A percentile compares a stretch with the other conserved stretches of the same genome.
Evolutionary conservation across 805 yeast species (phyloP).

Genomic region (Barnettozyma populi): DNA sequence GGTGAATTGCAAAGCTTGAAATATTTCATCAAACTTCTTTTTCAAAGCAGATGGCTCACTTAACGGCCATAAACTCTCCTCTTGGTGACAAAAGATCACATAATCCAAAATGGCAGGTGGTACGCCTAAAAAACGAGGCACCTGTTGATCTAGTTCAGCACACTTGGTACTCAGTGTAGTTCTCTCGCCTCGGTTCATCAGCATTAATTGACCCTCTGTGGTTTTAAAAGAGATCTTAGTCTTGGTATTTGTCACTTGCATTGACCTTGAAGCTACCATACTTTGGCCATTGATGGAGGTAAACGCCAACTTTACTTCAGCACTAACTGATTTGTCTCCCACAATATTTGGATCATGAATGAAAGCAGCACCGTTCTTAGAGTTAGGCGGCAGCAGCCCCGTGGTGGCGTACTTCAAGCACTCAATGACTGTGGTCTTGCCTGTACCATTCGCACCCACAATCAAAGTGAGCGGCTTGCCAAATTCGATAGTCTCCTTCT

Average conservation of each 20-base stretch:
- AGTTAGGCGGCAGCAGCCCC: constrained; percentile 92
- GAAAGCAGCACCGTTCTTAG: constrained; percentile 87
- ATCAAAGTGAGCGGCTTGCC: constrained; percentile 87
- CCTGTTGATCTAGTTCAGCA: constrained; percentile 74
- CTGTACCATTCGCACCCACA: constrained; percentile 95
- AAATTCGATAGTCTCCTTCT: constrained; percentile 81
- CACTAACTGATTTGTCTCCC: constrained; percentile 72
- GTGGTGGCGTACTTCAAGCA: constrained; percentile 92
- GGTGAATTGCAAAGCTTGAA: constrained; percentile 90
- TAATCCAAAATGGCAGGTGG: constrained; percentile 83
- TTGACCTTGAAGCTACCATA: constrained; percentile 83
- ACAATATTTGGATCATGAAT: constrained; percentile 85
- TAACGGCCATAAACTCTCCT: constrained; percentile 94
- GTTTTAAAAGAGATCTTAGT: constrained; percentile 77
- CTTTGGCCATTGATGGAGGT: constrained; percentile 63
- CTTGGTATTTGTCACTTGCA: constrained; percentile 63
- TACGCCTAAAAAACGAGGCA: constrained; percentile 83
- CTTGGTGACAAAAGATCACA: constrained; percentile 96
- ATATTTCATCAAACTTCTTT: constrained; percentile 92
- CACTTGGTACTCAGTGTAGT: constrained; percentile 75
- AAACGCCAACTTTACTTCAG: constrained; percentile 87
- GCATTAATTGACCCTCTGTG: constrained; percentile 79
- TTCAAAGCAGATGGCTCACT: constrained; percentile 86
- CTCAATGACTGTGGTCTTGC: constrained; percentile 94
- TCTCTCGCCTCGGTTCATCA: constrained; percentile 59